A percentile compares a stretch with the other conserved stretches of the same genome.
Evolutionary conservation across 192 early-diverging fungal species (phyloP).

Genomic region (Chytriomyces sp.): DNA sequence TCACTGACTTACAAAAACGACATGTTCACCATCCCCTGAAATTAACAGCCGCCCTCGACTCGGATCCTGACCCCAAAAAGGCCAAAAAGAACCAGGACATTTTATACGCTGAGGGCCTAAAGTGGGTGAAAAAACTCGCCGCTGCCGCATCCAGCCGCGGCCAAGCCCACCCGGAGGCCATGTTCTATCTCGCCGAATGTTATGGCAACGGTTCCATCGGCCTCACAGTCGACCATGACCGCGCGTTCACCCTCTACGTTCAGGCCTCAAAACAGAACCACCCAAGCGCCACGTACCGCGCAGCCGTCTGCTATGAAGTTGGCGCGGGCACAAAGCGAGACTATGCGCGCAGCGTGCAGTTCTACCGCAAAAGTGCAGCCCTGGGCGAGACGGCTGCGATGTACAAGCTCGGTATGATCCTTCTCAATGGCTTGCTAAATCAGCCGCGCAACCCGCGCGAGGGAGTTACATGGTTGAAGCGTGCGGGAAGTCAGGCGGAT

Average conservation of each 20-base stretch:
- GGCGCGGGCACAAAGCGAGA: conserved; percentile 92
- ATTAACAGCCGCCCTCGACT: conserved; percentile 26
- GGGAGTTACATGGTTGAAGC: conserved; percentile 92
- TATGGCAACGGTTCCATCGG: conserved; percentile 86
- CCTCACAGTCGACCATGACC: conserved; percentile 78
- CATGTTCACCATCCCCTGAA: not conserved
- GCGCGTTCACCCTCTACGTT: conserved; percentile 90
- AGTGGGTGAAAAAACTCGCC: conserved; percentile 83
- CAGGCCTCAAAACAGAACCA: conserved; percentile 93
- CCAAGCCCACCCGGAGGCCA: conserved; percentile 80
- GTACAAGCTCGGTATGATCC: conserved; percentile 95
- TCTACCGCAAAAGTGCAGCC: conserved; percentile 89
- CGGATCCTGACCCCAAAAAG: conserved; percentile 59
- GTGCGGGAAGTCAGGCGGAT: conserved; percentile 86
- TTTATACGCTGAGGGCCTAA: conserved; percentile 79
- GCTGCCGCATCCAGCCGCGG: conserved; percentile 53
- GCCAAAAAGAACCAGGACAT: conserved; percentile 73
- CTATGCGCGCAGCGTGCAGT: conserved; percentile 77
- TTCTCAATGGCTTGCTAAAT: conserved; percentile 82
- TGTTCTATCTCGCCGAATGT: conserved; percentile 88
- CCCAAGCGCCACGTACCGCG: conserved; percentile 88
- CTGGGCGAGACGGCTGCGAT: conserved; percentile 91
- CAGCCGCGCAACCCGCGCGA: conserved; percentile 81
- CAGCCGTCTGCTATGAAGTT: conserved; percentile 94
- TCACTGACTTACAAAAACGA: not conserved